Evolutionary conservation across 305 asterid species (phyloP).

Genomic region (Plantago coronopus): DNA sequence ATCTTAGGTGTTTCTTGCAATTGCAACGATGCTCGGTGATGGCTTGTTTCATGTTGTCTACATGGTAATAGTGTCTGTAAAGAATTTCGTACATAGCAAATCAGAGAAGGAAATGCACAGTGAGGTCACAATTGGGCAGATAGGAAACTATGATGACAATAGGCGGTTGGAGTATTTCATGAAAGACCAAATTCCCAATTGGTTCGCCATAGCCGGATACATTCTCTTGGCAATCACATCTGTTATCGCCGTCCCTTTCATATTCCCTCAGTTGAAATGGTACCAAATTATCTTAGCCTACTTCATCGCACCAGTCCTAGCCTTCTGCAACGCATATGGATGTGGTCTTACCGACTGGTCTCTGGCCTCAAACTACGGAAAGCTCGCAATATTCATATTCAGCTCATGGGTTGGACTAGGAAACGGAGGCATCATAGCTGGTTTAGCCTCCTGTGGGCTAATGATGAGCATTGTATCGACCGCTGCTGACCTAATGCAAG

Average conservation of each 20-base stretch:
- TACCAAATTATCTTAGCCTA: conserved; percentile 43
- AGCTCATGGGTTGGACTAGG: conserved; percentile 57
- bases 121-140: not conserved
- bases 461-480: conserved; percentile 66
- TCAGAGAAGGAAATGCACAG: conserved; percentile 1
- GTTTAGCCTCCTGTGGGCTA: conserved; percentile 58
- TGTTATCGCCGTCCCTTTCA: conserved; percentile 32
- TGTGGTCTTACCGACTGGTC: conserved; percentile 66
- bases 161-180: conserved; percentile 39
- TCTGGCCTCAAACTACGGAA: conserved; percentile 52
- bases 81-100: conserved; percentile 23
- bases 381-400: conserved; percentile 48
- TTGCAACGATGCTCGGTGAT: conserved; percentile 60
- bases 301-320: conserved; percentile 44
- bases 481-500: conserved; percentile 64
- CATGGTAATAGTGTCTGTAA: conserved; percentile 34
- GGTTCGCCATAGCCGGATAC: conserved; percentile 45
- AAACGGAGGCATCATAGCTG: conserved; percentile 54
- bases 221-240: conserved; percentile 36
- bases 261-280: conserved; percentile 56
- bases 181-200: conserved; percentile 44
- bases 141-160: conserved; percentile 31
- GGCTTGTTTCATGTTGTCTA: conserved; percentile 51
- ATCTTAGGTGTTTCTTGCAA: conserved; percentile 44
- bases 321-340: conserved; percentile 63